These are phyloP conservation scores for Amylocystis lapponica DNA, from an alignment of 768 basidiomycete species.

Conservation along the genomic window DNA sequence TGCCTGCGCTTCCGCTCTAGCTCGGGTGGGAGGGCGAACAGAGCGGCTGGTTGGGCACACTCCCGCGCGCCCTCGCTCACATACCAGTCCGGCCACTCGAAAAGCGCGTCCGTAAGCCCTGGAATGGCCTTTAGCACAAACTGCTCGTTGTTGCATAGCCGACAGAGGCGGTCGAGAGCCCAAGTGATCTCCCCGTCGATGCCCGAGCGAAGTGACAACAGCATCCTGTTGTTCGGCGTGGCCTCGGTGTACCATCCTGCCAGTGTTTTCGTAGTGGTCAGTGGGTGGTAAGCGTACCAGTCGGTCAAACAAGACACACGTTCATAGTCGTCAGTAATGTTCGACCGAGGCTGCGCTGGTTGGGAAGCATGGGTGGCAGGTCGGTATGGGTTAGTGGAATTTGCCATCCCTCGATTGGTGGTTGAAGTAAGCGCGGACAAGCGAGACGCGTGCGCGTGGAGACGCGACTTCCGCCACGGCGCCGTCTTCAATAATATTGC, in stretches of 20 bases:
- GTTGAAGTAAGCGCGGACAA: neutral
- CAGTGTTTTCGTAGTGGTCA: neutral
- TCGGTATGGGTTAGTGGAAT: slow-evolving; percentile 2
- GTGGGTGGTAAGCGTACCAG: too few relatives aligned
- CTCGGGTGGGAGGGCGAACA: slow-evolving; percentile 55
- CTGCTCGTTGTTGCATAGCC: slow-evolving; percentile 73
- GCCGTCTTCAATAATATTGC: too few relatives aligned
- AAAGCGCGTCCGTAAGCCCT: slow-evolving; percentile 76
- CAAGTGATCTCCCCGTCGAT: slow-evolving; percentile 81
- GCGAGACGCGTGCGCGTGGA: too few relatives aligned
- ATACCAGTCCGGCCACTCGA: slow-evolving; percentile 89
- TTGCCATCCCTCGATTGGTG: neutral
- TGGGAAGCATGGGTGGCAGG: slow-evolving; percentile 8
- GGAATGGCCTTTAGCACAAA: slow-evolving; percentile 69
- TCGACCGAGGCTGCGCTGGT: slow-evolving; percentile 28
- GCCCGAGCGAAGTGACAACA: slow-evolving; percentile 82
- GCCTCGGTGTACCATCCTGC: slow-evolving; percentile 86
- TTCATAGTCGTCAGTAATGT: slow-evolving; percentile 70
- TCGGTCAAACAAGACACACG: slow-evolving; percentile 40
- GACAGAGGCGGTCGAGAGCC: slow-evolving; percentile 83
- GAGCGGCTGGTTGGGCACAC: slow-evolving; percentile 31
- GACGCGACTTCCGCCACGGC: too few relatives aligned
- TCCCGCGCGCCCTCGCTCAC: slow-evolving; percentile 52
- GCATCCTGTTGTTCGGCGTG: slow-evolving; percentile 77
- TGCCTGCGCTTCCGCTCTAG: slow-evolving; percentile 55